Evolutionary conservation across 768 basidiomycete species (phyloP).

Genomic region (Tulasnella sp.): DNA sequence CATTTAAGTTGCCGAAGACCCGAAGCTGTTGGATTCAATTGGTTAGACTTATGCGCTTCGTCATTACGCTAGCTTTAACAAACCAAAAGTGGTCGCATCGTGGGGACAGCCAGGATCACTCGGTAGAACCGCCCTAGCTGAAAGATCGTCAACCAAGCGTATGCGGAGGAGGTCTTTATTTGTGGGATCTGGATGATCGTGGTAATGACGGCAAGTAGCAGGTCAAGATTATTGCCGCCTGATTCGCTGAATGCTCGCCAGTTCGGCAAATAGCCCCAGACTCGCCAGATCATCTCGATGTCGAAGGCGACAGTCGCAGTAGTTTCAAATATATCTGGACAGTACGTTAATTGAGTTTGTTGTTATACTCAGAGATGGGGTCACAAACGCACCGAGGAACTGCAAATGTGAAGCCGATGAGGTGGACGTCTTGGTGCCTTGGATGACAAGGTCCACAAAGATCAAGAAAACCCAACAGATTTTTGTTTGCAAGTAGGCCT

Average conservation of each 20-base stretch:
- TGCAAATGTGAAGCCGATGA: constrained; percentile 27
- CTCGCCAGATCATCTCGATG: constrained; percentile 70
- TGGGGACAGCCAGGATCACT: constrained; percentile 78
- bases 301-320: constrained; percentile 67
- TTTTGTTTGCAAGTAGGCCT: constrained; percentile 44
- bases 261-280: constrained; percentile 61
- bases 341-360: background rate
- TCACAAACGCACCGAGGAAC: constrained; percentile 20
- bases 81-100: constrained; percentile 83
- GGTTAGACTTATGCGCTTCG: background rate
- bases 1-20: constrained; percentile 87
- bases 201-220: constrained; percentile 60
- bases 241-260: constrained; percentile 55
- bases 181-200: constrained; percentile 77
- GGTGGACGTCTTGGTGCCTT: constrained; percentile 54
- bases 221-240: constrained; percentile 60
- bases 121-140: constrained; percentile 83
- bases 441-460: constrained; percentile 56
- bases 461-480: constrained; percentile 73
- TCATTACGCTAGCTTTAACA: constrained; percentile 21
- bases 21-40: constrained; percentile 44
- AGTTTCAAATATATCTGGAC: constrained; percentile 3
- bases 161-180: constrained; percentile 51
- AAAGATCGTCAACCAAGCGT: constrained; percentile 86
- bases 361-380: background rate